Evolutionary conservation across 345 rosid species (phyloP), one percentile per base, ranked within the genome.

Genomic region (Adansonia digitata): DNA sequence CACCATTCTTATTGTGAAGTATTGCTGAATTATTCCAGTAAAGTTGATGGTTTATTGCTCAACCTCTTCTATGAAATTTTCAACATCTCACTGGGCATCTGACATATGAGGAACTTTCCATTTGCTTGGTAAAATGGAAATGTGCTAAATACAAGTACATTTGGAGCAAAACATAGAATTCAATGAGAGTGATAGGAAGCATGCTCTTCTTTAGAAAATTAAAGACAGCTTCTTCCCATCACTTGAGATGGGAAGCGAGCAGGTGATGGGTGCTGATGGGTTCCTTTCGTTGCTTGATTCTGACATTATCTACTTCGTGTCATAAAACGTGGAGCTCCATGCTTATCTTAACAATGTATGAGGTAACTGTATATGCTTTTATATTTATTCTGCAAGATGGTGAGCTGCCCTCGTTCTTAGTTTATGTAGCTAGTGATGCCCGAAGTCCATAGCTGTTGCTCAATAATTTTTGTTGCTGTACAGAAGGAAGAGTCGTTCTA

Each of bases 331-430:
- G 98, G 98, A 87, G 98, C 91, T 82, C 84, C 71, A 77, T 84
- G 88, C 77, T 89, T 77, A 61, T 85, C 94, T 86, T 87, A 82
- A 84, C 92, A 88, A 79, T 90, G 87, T 85, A 68, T 86, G 95
- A 94, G 98, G 98, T 94, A 94, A 94, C 89, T 92, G 90, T 84
- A 84, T 79, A 82, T 85, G 85, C 87, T 92, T 84, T 81, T 73
- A 49, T 71, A 80, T 82, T 74, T 73, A 63, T 57, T 76, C 79
- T 77, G 75, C 61, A 78, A 78, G 78, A 79, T 67, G 83, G 84
- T 77, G 86, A 85, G 82, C 81, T 39, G 77, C 46, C 74, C 53
- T 74, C 63, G 69, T 71, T 77, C 73, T 80, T 80, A 53, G 75
- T 77, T 42, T 77, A 61, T 69, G 66, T 69, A 72, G 42, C 63